Base-by-base conservation (phyloP, 2,329 filamentous ascomycete genomes). In the Thelonectria discophora region DNA sequence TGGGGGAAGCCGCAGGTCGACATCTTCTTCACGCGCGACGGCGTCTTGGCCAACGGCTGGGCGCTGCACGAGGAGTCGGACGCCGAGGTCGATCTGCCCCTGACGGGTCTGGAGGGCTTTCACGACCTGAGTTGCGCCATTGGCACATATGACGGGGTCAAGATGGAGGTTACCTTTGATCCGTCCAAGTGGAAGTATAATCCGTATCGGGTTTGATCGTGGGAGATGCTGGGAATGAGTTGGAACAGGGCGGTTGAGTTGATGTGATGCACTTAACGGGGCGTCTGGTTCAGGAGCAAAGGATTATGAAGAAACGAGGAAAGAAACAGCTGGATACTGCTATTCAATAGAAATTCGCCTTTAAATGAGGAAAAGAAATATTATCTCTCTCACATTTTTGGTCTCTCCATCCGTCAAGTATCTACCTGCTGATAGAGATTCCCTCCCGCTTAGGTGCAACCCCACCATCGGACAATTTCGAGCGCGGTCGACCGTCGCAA, bases 1-100 rank as follows among this genome's bases (percentile, higher is more conserved):
- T n/a, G n/a, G 5, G 69, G 7, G 3, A 8, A 69, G 57, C 72
- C 72, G n/a, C 69, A 73, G 47, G 74, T 77, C 9, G 77, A 72
- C 15, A 70, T 79, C 59, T 93, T 94, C 76, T 87, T 94, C 62
- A 93, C 90, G 12, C 78, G 87, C 42, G 84, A 92, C 66, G 92
- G 91, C 1, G 74, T 71, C 55, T 79, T 80, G 63, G 81, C 78
- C 0, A 88, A 85, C 0, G 79, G 82, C 0, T 95, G 92, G 91
- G 83, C 92, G 73, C 73, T 94, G 47, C 87, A 92, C 68, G 91
- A 94, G 79, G 89, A 92, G 79, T 82, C 85, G 55, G 91, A 94
- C 74, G 77, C 80, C 3, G 78, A 85, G 66, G 77, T 85, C 69
- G 87, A 90, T 69, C 75, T 86, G 59, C 86, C 88, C 0, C 85